Conservation (phyloP, 2,329 filamentous ascomycete species). For the Ascosphaera apis region DNA sequence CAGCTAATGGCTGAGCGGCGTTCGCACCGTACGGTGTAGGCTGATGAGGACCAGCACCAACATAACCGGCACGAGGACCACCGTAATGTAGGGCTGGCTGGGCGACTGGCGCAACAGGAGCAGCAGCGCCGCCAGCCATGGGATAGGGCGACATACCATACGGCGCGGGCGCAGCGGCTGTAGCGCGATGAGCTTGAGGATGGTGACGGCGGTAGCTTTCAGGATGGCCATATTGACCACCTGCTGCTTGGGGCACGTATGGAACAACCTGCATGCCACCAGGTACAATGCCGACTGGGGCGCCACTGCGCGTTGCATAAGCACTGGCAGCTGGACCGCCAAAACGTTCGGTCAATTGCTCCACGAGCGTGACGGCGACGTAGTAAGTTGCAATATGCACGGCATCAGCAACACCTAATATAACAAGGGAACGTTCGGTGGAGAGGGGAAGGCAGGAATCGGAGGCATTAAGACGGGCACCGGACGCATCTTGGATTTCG, state of each 20-base stretch:
- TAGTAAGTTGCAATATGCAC: constrained; percentile 99
- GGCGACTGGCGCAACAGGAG: constrained; percentile 22
- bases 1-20: constrained; percentile 33
- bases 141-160: constrained; percentile 18
- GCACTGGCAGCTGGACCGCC: constrained; percentile 92
- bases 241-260: constrained; percentile 79
- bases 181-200: constrained; percentile 49
- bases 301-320: constrained; percentile 85
- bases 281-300: constrained; percentile 76
- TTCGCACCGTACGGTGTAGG: constrained; percentile 41
- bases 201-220: constrained; percentile 63
- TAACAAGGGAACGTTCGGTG: constrained; percentile 89
- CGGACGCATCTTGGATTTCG: constrained; percentile 95
- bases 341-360: constrained; percentile 92
- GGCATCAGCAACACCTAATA: constrained; percentile 91
- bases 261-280: constrained; percentile 99
- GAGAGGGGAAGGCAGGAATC: constrained; percentile 86
- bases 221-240: constrained; percentile 75
- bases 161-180: constrained; percentile 44
- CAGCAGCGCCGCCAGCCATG: constrained; percentile 41
- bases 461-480: constrained; percentile 86
- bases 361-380: constrained; percentile 88
- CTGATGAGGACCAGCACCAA: constrained; percentile 56
- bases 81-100: constrained; percentile 60
- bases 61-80: constrained; percentile 51